Percentiles rank a stretch among this genome's conserved stretches.
phyloP scores from a whole-genome alignment of 2,329 filamentous ascomycete genomes.

The Phoma sp. region DNA sequence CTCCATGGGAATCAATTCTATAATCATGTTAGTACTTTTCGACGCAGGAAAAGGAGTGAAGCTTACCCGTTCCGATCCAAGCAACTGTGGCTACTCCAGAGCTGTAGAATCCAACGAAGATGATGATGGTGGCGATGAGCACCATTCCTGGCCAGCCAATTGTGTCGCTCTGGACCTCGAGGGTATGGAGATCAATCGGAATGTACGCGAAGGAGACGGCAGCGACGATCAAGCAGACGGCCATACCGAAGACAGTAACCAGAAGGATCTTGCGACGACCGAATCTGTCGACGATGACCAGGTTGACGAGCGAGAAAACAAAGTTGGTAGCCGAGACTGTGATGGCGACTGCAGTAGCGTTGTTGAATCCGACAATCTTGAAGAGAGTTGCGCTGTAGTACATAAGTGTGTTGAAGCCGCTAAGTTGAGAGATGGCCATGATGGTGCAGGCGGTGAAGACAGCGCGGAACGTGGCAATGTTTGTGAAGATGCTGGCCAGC shows the following conservation, averaged over 20 bases:
- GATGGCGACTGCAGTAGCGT: slow-evolving; percentile 79
- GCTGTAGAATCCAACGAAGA: slow-evolving; percentile 46
- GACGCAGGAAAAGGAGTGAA: no score
- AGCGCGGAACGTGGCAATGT: slow-evolving; percentile 42
- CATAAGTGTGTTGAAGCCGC: slow-evolving; percentile 77
- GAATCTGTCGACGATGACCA: slow-evolving; percentile 78
- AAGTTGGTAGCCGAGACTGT: slow-evolving; percentile 85
- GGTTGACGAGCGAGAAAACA: slow-evolving; percentile 75
- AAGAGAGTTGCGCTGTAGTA: slow-evolving; percentile 64
- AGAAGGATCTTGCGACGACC: slow-evolving; percentile 73
- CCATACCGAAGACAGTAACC: slow-evolving; percentile 68
- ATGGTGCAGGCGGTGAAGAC: slow-evolving; percentile 45
- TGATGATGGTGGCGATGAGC: slow-evolving; percentile 47
- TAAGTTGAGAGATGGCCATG: slow-evolving; percentile 47
- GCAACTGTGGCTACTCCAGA: slow-evolving; percentile 44
- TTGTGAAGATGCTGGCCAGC: slow-evolving; percentile 43
- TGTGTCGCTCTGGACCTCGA: slow-evolving; percentile 37
- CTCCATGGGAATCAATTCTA: slow-evolving; percentile 47
- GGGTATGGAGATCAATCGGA: slow-evolving; percentile 52
- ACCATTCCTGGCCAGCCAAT: slow-evolving; percentile 46
- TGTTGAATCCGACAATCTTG: slow-evolving; percentile 73
- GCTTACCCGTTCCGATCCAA: slow-evolving; percentile 36
- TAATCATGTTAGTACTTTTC: background rate
- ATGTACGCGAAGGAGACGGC: slow-evolving; percentile 74
- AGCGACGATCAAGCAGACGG: slow-evolving; percentile 71